Evolutionary conservation across 2,329 filamentous ascomycete species (phyloP).

Genomic region (Akanthomyces dipterigenus): DNA sequence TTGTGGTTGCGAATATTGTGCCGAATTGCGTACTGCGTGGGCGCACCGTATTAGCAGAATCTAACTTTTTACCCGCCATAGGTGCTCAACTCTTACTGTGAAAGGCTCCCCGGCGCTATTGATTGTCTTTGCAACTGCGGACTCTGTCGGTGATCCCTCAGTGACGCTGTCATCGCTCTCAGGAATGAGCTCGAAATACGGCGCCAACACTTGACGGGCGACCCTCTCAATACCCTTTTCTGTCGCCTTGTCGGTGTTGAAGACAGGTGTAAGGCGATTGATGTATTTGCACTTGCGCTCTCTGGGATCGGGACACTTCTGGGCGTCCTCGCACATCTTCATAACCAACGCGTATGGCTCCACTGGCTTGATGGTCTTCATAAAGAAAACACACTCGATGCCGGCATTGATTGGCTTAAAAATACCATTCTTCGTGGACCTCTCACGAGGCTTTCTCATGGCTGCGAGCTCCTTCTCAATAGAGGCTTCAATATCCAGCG

Average conservation of each 20-base stretch:
- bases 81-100: constrained; percentile 35
- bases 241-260: constrained; percentile 55
- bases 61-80: not conserved
- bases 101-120: constrained; percentile 19
- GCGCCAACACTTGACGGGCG: constrained; percentile 53
- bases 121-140: constrained; percentile 5
- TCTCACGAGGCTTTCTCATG: constrained; percentile 42
- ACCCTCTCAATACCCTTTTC: constrained; percentile 61
- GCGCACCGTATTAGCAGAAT: not conserved
- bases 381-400: constrained; percentile 58
- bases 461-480: constrained; percentile 65
- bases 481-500: constrained; percentile 63
- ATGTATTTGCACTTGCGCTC: constrained; percentile 49
- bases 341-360: constrained; percentile 49
- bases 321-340: constrained; percentile 50
- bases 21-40: constrained; percentile 69
- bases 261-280: constrained; percentile 50
- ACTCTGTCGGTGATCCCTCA: constrained; percentile 2
- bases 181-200: constrained; percentile 48
- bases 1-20: constrained; percentile 70
- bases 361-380: constrained; percentile 48
- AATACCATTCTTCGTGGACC: constrained; percentile 35
- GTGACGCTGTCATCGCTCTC: constrained; percentile 14
- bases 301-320: constrained; percentile 31
- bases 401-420: constrained; percentile 49